Percentiles rank a stretch among this genome's conserved stretches.
Evolutionary conservation across 768 basidiomycete genomes (phyloP).

Genomic region (Russula emetica): DNA sequence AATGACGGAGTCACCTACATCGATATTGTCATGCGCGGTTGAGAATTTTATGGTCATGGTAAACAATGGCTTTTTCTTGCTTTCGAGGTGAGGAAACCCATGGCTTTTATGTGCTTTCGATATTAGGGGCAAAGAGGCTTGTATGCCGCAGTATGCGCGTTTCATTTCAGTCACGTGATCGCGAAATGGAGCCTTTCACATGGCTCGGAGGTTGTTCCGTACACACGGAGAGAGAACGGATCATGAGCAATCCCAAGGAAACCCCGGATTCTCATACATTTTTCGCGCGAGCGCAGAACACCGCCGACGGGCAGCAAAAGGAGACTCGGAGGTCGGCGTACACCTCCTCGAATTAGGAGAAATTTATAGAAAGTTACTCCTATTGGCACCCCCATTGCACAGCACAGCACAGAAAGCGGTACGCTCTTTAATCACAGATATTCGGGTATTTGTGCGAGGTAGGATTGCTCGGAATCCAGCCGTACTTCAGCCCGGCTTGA

Average conservation of each 20-base stretch:
- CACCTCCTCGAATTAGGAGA: neutral
- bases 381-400: too few relatives aligned
- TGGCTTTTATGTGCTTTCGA: conserved; percentile 17
- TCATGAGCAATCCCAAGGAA: neutral
- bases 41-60: too few relatives aligned
- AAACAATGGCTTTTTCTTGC: too few relatives aligned
- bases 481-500: conserved; percentile 68
- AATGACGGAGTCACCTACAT: neutral
- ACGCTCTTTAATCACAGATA: conserved; percentile 25
- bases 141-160: too few relatives aligned
- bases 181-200: conserved; percentile 6
- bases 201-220: neutral
- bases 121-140: conserved; percentile 9
- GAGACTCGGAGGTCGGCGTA: neutral
- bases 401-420: too few relatives aligned
- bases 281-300: neutral
- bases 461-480: conserved; percentile 76
- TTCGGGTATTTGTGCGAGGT: conserved; percentile 48
- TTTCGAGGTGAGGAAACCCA: neutral
- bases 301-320: neutral
- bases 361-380: neutral
- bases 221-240: neutral
- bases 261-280: neutral
- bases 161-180: conserved; percentile 8
- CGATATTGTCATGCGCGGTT: too few relatives aligned